Conservation (phyloP, 495 filamentous ascomycete genomes). For the Penicillium riverlandense region DNA sequence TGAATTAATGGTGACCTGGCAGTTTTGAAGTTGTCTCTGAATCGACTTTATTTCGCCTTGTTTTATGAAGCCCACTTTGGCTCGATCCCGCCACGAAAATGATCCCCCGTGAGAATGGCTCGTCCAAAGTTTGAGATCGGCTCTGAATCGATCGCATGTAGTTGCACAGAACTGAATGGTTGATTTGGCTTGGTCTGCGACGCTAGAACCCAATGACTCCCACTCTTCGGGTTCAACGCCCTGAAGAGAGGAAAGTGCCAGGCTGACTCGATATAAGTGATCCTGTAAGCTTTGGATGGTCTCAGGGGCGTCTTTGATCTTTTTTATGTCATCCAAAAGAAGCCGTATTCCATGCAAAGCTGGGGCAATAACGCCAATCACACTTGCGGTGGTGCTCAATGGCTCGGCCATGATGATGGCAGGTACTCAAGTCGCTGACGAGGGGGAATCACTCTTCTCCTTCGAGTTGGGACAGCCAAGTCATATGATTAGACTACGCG, state of each 20-base stretch:
- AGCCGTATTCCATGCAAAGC: slow-evolving; percentile 28
- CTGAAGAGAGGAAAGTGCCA: slow-evolving; percentile 24
- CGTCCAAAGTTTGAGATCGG: slow-evolving; percentile 7
- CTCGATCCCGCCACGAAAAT: slow-evolving; percentile 3
- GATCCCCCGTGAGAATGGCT: slow-evolving; percentile 1
- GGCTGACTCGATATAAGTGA: slow-evolving; percentile 22
- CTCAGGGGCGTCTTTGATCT: slow-evolving; percentile 31
- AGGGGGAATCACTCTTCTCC: no score
- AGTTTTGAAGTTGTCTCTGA: slow-evolving; percentile 4
- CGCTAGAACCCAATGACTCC: slow-evolving; percentile 21
- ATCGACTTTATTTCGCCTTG: slow-evolving; percentile 3
- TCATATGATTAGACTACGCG: no score
- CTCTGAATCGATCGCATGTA: slow-evolving; percentile 18
- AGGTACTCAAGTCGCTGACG: background rate
- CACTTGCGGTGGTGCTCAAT: slow-evolving; percentile 26
- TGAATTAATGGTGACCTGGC: slow-evolving; percentile 3
- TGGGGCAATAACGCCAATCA: slow-evolving; percentile 27
- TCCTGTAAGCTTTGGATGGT: slow-evolving; percentile 22
- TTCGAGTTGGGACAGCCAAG: no score
- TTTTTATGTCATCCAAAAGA: slow-evolving; percentile 27
- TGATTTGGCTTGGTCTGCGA: slow-evolving; percentile 21
- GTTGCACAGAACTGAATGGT: slow-evolving; percentile 18
- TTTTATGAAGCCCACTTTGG: slow-evolving; percentile 7
- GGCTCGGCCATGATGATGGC: slow-evolving; percentile 21
- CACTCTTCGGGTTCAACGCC: slow-evolving; percentile 25